Percentiles rank a stretch among this genome's conserved stretches.
Conservation (phyloP, 2,329 filamentous ascomycete genomes). For the Thelonectria discophora region DNA sequence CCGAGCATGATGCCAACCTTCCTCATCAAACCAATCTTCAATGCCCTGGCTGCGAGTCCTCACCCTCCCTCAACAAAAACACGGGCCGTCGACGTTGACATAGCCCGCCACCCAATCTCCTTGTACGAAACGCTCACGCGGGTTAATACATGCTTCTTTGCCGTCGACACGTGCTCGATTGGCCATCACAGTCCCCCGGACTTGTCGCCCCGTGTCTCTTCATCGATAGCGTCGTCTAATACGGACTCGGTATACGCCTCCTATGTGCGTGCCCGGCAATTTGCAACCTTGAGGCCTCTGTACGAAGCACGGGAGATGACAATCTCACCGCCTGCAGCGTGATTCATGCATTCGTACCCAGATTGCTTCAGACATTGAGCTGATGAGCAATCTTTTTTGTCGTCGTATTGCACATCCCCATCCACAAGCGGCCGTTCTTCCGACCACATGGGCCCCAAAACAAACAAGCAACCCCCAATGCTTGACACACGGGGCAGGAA, state of each 20-base stretch:
- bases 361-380: background rate
- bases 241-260: background rate
- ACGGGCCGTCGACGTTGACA: background rate
- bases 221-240: background rate
- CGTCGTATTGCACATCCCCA: background rate
- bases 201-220: background rate
- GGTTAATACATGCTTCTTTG: background rate
- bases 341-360: background rate
- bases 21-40: too few species aligned
- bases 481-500: too few species aligned
- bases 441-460: conserved; percentile 1
- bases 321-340: conserved; percentile 1
- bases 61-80: too few species aligned
- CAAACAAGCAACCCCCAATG: too few species aligned
- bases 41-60: too few species aligned
- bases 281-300: background rate
- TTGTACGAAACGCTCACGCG: conserved; percentile 11
- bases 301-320: background rate
- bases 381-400: background rate
- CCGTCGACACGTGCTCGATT: conserved; percentile 10
- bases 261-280: background rate
- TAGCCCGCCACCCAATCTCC: conserved; percentile 13
- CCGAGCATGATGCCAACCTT: too few species aligned
- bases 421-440: conserved; percentile 3
- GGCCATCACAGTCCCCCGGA: background rate